These are phyloP conservation scores for Kodamaea leandrae DNA, from an alignment of 805 yeast species.

Conservation along the genomic window DNA sequence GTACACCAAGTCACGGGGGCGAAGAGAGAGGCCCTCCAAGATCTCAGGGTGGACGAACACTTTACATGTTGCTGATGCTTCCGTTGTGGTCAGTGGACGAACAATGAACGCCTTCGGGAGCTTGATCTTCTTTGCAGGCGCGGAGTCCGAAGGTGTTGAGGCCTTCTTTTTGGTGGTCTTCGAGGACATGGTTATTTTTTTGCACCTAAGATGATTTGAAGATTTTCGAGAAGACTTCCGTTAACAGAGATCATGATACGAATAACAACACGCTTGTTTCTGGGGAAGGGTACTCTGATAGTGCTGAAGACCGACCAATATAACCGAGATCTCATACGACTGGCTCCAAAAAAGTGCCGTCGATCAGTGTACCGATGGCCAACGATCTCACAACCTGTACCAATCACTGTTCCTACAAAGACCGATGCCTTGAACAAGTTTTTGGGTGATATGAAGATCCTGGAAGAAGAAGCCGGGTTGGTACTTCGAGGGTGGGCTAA, in stretches of 20 bases:
- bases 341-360: not conserved
- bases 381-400: not conserved
- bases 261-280: not conserved
- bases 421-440: conserved; percentile 22
- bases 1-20: conserved; percentile 45
- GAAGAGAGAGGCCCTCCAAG: conserved; percentile 46
- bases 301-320: conserved; percentile 9
- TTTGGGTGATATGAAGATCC: conserved; percentile 22
- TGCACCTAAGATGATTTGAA: not conserved
- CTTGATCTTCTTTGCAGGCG: conserved; percentile 33
- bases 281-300: not conserved
- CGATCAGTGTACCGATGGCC: conserved; percentile 5
- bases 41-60: conserved; percentile 39
- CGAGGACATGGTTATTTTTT: conserved; percentile 21
- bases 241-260: no score
- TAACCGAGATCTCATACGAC: conserved; percentile 1
- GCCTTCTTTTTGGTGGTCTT: conserved; percentile 25
- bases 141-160: conserved; percentile 18
- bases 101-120: conserved; percentile 41
- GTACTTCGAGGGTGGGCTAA: conserved; percentile 32
- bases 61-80: not conserved
- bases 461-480: conserved; percentile 24
- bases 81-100: conserved; percentile 26
- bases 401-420: conserved; percentile 5
- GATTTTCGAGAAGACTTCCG: no score